Evolutionary conservation across 1,284 basidiomycete species (phyloP), one percentile per base, ranked within the genome.

Genomic region (Naganishia sp.): DNA sequence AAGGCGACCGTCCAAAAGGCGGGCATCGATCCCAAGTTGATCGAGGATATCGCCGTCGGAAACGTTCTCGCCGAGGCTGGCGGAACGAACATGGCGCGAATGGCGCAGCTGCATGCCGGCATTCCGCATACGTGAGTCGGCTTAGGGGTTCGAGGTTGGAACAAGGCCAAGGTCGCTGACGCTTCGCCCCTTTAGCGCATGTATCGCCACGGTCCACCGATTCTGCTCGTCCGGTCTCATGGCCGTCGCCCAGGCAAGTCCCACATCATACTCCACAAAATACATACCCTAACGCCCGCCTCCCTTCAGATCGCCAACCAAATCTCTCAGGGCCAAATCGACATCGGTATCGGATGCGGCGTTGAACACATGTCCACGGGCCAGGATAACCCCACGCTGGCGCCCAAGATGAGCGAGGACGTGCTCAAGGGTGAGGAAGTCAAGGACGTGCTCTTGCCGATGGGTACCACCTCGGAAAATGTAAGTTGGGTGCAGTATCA

Each of bases 381-480:
- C 33, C 64, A 65, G 36, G 64, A 65, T 36, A 65, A 75, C 68
- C 42, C 71, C 67, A 43, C 63, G 42, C 23, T 65, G 18, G 44
- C 55, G 15, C 66, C 69, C 65, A 86, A 86, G 67, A 88, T 85
- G 81, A 91, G 90, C 9, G 88, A 92, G 43, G 83, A 84, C 55
- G 85, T 95, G 59, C 84, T 92, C 72, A 79, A 84, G 66, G 86
- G 84, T 78, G 81, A 87, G 74, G 88, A 90, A 73, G 86, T 94
- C 3, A 86, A 87, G 69, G 92, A 96, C 82, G 95, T 93, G 79
- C 83, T 93, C 23, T 82, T 94, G 68, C 93, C 93, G 65, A 94
- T 94, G 92, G 92, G 92, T 68, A 88, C 90, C 80, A 94, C 92
- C 48, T 94, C 91, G 48, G 94, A 96, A 83, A 96, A 95, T 76